Base-by-base conservation (phyloP, 768 basidiomycete genomes). In the Suillus subaureus region DNA sequence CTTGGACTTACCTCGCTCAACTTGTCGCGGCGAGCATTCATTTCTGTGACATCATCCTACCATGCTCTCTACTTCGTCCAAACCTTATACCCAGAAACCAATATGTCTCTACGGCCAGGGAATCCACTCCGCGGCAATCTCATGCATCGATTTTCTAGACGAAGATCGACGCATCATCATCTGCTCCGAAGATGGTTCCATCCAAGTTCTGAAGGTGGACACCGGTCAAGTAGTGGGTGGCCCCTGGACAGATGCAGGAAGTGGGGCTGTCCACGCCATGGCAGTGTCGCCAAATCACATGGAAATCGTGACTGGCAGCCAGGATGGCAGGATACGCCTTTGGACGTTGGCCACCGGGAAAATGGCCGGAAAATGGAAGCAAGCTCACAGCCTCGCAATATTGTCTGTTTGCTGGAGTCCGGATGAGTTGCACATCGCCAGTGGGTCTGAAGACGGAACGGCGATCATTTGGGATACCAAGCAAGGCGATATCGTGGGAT, bases 391-490 rank as follows among this genome's bases (percentile, higher is more conserved):
- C 18, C 23, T 18, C 18, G 2, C 57, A 21, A 40, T 58, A 1
- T 28, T n/a, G 18, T 40, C 57, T 39, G 26, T 58, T 39, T 58
- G 57, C 26, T 58, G 37, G 57, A 58, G 57, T 58, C 57, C 57
- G 5, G 39, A 40, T 40, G 18, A 18, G 26, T 9, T 58, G 1
- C 3, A 58, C 16, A 3, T 58, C 1, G 57, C 57, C 39, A 58
- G 57, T 18, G 57, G 57, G 39, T 58, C 57, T 40, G 57, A 58
- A 28, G 57, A 58, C 18, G 57, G 57, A 18, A 58, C 39, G 26
- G 39, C 26, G 39, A 28, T 58, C 39, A 58, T 58, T 18, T 58
- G 57, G 57, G 39, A 58, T 26, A 11, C 23, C 26, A 21, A 18
- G 5, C 18, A 13, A 18, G 26, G 26, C 16, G 23, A 40, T 16